Conservation (phyloP, 495 filamentous ascomycete species). For the Astrothelium macrocarpum region DNA sequence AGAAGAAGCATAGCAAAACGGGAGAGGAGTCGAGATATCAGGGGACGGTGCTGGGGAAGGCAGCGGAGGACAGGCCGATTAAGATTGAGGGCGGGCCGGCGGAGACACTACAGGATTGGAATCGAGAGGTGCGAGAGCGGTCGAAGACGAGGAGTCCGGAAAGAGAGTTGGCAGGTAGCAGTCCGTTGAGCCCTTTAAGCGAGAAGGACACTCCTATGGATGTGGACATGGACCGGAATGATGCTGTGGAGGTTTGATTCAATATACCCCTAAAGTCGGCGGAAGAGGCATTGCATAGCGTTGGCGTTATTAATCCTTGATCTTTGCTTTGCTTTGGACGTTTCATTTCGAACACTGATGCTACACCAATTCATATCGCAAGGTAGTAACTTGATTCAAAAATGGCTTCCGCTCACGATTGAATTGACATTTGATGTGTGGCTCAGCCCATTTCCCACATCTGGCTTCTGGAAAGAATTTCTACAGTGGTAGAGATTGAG, state of each 20-base stretch:
- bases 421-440: not conserved
- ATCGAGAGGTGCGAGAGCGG: not conserved
- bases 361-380: not conserved
- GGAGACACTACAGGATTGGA: conserved; percentile 60
- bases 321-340: not conserved
- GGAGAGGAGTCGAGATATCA: conserved; percentile 71
- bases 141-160: not conserved
- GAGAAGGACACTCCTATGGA: not conserved
- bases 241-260: not conserved
- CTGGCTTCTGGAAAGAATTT: no score
- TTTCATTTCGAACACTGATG: not conserved
- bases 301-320: not conserved
- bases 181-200: not conserved
- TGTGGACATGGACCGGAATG: not conserved
- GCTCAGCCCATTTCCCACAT: not conserved
- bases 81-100: conserved; percentile 61
- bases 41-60: conserved; percentile 67
- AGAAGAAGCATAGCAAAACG: conserved; percentile 76
- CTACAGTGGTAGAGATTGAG: no score
- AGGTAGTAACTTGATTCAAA: not conserved
- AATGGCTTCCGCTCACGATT: not conserved
- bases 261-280: not conserved
- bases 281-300: not conserved
- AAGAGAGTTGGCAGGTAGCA: not conserved
- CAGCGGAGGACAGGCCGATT: conserved; percentile 54